Conservation (phyloP, 140 eudicot genomes). For the Anethum foeniculum region DNA sequence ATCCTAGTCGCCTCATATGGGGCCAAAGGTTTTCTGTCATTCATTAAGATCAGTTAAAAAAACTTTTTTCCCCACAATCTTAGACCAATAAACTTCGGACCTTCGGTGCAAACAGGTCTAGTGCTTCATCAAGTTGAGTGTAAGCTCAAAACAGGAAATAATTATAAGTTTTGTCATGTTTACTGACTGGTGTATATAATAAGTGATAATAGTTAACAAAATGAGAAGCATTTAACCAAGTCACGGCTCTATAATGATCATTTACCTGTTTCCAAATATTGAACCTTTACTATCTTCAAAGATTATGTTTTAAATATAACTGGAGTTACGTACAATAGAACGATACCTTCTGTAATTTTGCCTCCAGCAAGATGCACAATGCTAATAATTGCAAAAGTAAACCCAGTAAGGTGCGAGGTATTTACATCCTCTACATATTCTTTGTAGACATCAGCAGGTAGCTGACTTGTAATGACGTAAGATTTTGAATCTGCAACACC, state of each 20-base stretch:
- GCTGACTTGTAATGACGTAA: constrained; percentile 58
- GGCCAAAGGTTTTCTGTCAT: constrained; percentile 82
- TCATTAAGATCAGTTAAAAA: constrained; percentile 8
- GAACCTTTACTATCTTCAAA: not conserved
- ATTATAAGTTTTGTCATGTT: not conserved
- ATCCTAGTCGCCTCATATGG: constrained; percentile 78
- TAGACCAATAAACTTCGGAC: not conserved
- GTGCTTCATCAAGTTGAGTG: not conserved
- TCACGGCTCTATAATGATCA: not conserved
- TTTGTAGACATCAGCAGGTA: constrained; percentile 50
- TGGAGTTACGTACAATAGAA: constrained; percentile 8
- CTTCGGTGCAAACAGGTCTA: not conserved
- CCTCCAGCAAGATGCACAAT: constrained; percentile 84
- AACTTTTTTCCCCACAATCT: not conserved
- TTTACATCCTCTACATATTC: constrained; percentile 61
- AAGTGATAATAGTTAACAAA: not conserved
- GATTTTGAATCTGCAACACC: constrained; percentile 65
- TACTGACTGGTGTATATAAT: not conserved
- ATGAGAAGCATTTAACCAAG: not conserved
- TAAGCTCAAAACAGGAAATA: not conserved
- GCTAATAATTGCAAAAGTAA: constrained; percentile 63
- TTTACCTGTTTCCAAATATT: not conserved
- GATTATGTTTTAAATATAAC: not conserved
- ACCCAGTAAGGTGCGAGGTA: constrained; percentile 53
- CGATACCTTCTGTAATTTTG: constrained; percentile 70